Conservation (phyloP, 73 alveolate genomes). For the Tetrahymena elliotti region DNA sequence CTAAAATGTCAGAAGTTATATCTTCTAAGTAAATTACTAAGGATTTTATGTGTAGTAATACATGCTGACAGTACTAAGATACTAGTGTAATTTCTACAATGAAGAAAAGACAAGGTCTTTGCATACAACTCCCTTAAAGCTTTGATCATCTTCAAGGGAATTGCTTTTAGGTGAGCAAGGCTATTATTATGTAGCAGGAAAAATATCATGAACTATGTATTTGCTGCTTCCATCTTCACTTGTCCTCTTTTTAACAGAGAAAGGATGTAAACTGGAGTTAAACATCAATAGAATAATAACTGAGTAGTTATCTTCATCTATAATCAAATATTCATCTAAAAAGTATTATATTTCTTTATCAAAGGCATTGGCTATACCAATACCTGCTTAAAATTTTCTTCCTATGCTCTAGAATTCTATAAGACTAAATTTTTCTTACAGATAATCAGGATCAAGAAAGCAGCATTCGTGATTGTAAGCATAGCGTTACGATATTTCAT, state of each 20-base stretch:
- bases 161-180: not conserved
- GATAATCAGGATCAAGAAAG: not conserved
- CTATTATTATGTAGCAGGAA: not conserved
- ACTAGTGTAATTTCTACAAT: not conserved
- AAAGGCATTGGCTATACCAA: not conserved
- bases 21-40: not conserved
- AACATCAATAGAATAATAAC: not conserved
- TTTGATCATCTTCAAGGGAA: not conserved
- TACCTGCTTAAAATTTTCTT: not conserved
- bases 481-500: not conserved
- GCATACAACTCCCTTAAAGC: not conserved
- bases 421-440: not conserved
- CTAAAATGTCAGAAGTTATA: not conserved
- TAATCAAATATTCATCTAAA: not conserved
- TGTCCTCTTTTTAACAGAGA: not conserved
- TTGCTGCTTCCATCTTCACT: not conserved
- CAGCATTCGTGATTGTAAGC: not conserved
- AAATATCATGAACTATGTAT: not conserved
- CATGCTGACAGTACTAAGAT: not conserved
- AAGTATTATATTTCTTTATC: not conserved
- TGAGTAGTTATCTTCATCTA: not conserved
- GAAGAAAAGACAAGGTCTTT: not conserved
- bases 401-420: not conserved
- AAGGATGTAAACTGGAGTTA: not conserved
- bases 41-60: not conserved